phyloP scores from a whole-genome alignment of 2,329 filamentous ascomycete genomes.

The Thielaviopsis euricoi region DNA sequence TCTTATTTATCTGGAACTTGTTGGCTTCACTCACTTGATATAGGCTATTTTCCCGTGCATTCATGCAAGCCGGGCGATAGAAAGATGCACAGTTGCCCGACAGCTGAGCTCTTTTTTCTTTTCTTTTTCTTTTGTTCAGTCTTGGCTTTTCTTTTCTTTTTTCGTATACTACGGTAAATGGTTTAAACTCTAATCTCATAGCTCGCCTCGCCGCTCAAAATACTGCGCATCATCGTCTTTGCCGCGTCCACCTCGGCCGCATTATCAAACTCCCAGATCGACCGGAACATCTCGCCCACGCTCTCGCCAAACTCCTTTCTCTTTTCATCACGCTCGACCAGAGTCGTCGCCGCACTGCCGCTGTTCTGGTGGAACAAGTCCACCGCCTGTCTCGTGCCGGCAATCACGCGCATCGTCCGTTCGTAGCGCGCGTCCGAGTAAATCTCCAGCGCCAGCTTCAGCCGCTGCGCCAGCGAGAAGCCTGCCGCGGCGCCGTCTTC shows the following conservation, averaged over 20 bases:
- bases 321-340: not conserved
- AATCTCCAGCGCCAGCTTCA: constrained; percentile 15
- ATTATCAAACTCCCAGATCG: not conserved
- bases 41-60: too few species aligned
- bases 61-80: not conserved
- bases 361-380: constrained; percentile 17
- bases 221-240: not conserved
- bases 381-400: constrained; percentile 17
- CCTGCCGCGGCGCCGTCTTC: not conserved
- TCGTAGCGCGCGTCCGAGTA: constrained; percentile 18
- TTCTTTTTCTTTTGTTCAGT: not conserved
- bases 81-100: not conserved
- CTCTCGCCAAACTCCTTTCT: not conserved
- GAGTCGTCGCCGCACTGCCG: not conserved
- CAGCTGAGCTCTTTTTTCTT: not conserved
- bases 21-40: too few species aligned
- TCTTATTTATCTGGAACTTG: too few species aligned
- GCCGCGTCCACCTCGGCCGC: not conserved
- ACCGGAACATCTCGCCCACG: not conserved
- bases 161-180: too few species aligned
- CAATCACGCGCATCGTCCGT: constrained; percentile 19
- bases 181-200: not conserved
- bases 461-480: not conserved
- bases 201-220: not conserved
- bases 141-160: not conserved